These are phyloP conservation scores for Sphagnum tenellum DNA, from an alignment of 225 moss, liverwort and hornwort species.

Conservation along the genomic window DNA sequence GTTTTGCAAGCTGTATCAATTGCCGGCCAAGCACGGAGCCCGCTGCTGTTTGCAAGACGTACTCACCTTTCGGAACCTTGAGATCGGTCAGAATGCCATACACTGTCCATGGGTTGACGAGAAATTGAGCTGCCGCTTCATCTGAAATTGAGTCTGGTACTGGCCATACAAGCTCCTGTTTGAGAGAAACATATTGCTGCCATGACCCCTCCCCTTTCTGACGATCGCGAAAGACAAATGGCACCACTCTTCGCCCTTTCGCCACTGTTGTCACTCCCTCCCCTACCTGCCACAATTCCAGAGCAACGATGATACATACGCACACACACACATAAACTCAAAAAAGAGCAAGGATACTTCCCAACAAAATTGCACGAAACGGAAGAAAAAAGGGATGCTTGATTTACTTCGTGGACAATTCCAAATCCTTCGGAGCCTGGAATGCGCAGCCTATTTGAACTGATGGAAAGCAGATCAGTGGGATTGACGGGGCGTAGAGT, in stretches of 20 bases:
- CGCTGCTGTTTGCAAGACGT: no score
- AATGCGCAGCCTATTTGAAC: constrained; percentile 1
- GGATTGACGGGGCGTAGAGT: constrained; percentile 16
- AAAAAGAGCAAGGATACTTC: background rate
- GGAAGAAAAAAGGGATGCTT: background rate
- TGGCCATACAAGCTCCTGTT: no score
- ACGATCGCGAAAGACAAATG: constrained; percentile 21
- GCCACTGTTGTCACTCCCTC: constrained; percentile 36
- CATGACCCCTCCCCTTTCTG: background rate
- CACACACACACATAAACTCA: background rate
- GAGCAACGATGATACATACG: background rate
- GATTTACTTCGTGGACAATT: constrained; percentile 15
- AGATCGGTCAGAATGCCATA: no score
- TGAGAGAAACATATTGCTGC: no score
- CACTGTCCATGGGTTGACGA: no score
- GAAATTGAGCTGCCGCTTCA: no score
- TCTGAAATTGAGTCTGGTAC: no score
- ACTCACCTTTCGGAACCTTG: no score
- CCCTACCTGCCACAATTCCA: no score
- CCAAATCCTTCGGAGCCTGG: constrained; percentile 29
- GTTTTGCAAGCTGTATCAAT: no score
- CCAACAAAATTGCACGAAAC: background rate
- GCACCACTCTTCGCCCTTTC: constrained; percentile 39
- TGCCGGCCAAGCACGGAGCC: no score
- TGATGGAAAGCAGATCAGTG: constrained; percentile 5